These are phyloP conservation scores for Panaeolus cyanescens DNA, from an alignment of 768 basidiomycete species.

Conservation along the genomic window DNA sequence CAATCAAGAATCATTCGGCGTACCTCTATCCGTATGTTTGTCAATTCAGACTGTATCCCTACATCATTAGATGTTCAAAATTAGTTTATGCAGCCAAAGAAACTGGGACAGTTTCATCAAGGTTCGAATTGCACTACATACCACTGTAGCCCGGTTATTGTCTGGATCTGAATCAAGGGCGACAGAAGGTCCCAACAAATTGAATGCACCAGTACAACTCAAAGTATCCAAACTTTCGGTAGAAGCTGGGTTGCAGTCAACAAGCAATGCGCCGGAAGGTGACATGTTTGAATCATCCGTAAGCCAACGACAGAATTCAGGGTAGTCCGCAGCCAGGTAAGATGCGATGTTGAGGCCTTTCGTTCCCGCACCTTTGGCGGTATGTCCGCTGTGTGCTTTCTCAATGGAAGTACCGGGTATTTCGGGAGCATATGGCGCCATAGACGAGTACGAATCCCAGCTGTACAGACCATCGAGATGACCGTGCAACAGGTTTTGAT, in stretches of 20 bases:
- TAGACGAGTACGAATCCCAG: background rate
- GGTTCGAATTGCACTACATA: background rate
- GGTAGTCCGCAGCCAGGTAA: background rate
- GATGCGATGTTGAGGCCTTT: background rate
- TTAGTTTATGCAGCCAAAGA: background rate
- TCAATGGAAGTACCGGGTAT: background rate
- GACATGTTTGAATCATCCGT: background rate
- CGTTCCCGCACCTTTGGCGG: background rate
- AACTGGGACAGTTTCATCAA: background rate
- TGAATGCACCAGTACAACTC: background rate
- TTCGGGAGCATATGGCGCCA: background rate
- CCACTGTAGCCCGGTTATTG: background rate
- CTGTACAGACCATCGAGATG: slow-evolving; percentile 56
- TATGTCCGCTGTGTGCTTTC: background rate
- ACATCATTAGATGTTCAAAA: background rate
- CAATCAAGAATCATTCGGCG: background rate
- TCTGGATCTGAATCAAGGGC: background rate
- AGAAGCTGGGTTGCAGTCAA: background rate
- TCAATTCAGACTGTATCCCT: background rate
- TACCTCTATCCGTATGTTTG: background rate
- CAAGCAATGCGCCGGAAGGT: background rate
- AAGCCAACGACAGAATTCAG: slow-evolving; percentile 1
- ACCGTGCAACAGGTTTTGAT: slow-evolving; percentile 32
- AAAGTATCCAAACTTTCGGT: background rate
- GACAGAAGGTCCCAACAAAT: background rate